Percentiles rank a stretch among this genome's conserved stretches.
Evolutionary conservation across 2,329 filamentous ascomycete species (phyloP).

Genomic region (Colletotrichum eleusines): DNA sequence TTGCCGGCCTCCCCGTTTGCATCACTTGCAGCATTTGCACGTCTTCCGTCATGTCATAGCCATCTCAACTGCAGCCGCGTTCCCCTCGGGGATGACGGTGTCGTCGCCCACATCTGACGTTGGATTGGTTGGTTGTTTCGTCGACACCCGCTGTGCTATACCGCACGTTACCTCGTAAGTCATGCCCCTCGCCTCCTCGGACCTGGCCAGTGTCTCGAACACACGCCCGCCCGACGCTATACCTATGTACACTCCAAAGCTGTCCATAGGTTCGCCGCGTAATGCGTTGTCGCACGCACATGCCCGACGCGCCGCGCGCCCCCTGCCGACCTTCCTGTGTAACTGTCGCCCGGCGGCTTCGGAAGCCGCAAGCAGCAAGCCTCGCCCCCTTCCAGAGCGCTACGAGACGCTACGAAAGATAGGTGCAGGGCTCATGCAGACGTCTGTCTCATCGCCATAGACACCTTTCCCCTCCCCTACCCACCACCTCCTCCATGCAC

Average conservation of each 20-base stretch:
- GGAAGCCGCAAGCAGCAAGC: conserved; percentile 12
- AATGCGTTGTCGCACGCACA: conserved; percentile 4
- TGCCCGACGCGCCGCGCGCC: too few relatives aligned
- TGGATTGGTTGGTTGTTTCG: background rate
- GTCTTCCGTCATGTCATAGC: conserved; percentile 4
- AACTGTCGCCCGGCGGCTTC: conserved; percentile 19
- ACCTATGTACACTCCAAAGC: conserved; percentile 4
- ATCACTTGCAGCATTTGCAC: background rate
- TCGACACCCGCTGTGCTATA: background rate
- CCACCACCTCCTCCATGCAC: background rate
- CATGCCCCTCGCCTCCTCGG: background rate
- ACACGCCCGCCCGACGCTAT: conserved; percentile 15
- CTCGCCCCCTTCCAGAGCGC: background rate
- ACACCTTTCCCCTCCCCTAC: background rate
- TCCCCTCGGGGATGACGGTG: background rate
- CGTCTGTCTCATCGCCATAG: background rate
- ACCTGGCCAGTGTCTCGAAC: background rate
- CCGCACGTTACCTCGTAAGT: background rate
- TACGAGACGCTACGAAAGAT: background rate
- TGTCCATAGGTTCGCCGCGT: conserved; percentile 7
- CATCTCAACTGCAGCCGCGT: background rate
- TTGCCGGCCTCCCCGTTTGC: background rate
- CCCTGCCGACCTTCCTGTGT: conserved; percentile 1
- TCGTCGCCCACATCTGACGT: conserved; percentile 4
- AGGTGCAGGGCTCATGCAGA: background rate